Evolutionary conservation across 2,329 filamentous ascomycete genomes (phyloP).

Genomic region (Colletotrichum sp.): DNA sequence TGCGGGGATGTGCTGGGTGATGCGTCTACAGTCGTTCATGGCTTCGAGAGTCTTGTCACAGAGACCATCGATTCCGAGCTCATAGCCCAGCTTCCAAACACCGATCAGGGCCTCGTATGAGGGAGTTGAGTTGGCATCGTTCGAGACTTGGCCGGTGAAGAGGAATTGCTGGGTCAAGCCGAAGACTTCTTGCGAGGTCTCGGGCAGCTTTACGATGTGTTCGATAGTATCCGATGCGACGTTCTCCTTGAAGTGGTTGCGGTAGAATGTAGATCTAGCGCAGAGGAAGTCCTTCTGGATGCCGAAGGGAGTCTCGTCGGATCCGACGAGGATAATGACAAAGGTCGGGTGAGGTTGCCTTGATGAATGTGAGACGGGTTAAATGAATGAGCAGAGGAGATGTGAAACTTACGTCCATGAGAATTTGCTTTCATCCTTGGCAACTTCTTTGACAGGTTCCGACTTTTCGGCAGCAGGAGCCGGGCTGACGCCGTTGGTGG

Average conservation of each 20-base stretch:
- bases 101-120: constrained; percentile 60
- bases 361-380: constrained; percentile 14
- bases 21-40: constrained; percentile 57
- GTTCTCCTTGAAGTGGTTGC: constrained; percentile 44
- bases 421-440: constrained; percentile 25
- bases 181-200: constrained; percentile 55
- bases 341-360: constrained; percentile 62
- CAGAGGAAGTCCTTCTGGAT: constrained; percentile 65
- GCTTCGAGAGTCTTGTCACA: constrained; percentile 61
- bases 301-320: constrained; percentile 57
- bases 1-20: constrained; percentile 61
- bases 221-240: constrained; percentile 47
- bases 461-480: background rate
- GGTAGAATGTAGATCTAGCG: constrained; percentile 54
- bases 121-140: constrained; percentile 45
- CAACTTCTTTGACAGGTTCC: background rate
- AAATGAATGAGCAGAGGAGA: background rate
- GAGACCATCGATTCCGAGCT: constrained; percentile 58
- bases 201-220: constrained; percentile 53
- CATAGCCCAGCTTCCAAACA: constrained; percentile 61
- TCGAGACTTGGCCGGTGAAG: constrained; percentile 54
- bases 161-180: constrained; percentile 60
- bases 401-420: constrained; percentile 41
- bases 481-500: background rate
- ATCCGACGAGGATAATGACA: constrained; percentile 59